These are phyloP conservation scores for Tetrapisispora fleetii DNA, from an alignment of 805 yeast genomes.

Conservation along the genomic window DNA sequence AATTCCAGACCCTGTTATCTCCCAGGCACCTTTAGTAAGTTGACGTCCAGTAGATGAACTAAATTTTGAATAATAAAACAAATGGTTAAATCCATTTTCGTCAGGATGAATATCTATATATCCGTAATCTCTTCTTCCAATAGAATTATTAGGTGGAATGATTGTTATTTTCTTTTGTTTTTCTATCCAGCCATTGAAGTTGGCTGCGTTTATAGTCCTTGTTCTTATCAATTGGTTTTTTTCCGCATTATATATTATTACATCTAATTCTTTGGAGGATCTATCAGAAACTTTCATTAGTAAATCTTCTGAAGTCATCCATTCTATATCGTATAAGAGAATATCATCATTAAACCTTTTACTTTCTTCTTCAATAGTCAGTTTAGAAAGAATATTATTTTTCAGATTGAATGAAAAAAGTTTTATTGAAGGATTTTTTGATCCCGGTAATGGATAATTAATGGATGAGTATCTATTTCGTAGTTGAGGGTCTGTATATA, in stretches of 20 bases:
- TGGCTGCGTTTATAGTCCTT: conserved; percentile 36
- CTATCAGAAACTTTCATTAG: conserved; percentile 56
- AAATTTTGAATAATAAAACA: conserved; percentile 48
- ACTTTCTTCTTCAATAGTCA: conserved; percentile 17
- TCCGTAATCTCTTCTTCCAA: conserved; percentile 34
- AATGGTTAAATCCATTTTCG: conserved; percentile 46
- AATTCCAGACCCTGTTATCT: conserved; percentile 39
- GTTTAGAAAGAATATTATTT: conserved; percentile 13
- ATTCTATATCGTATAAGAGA: conserved; percentile 50
- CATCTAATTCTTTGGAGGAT: conserved; percentile 44
- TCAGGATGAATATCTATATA: conserved; percentile 54
- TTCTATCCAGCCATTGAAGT: conserved; percentile 52
- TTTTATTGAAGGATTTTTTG: conserved; percentile 44
- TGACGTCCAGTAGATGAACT: conserved; percentile 32
- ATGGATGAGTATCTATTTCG: conserved; percentile 41
- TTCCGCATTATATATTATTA: conserved; percentile 35
- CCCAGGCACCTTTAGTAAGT: conserved; percentile 42
- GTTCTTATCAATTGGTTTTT: conserved; percentile 29
- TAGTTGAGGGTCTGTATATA: conserved; percentile 33
- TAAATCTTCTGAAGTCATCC: conserved; percentile 43
- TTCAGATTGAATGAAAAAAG: conserved; percentile 35
- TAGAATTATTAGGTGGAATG: conserved; percentile 30
- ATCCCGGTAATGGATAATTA: conserved; percentile 70
- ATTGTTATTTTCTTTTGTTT: conserved; percentile 34
- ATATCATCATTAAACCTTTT: conserved; percentile 33